Percentiles rank a stretch among this genome's conserved stretches.
Evolutionary conservation across 176 grass and related monocot species (phyloP).

Genomic region (Hsuehochloa calcarea): DNA sequence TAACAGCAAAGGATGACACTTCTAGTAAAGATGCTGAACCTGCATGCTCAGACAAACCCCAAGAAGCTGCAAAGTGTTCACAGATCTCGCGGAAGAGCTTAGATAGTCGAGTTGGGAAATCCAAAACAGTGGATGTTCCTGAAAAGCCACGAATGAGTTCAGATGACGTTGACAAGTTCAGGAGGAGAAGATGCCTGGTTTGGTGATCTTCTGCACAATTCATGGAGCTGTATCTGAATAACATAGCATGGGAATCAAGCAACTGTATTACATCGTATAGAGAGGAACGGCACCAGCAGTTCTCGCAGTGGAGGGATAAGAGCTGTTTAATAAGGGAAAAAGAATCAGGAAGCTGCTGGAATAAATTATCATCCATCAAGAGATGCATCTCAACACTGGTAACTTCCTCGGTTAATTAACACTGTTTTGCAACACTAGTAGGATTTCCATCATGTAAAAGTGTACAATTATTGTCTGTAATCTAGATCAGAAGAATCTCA

Average conservation of each 20-base stretch:
- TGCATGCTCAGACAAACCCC: constrained; percentile 30
- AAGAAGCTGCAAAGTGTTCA: constrained; percentile 51
- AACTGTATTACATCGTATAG: constrained; percentile 27
- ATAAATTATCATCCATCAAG: constrained; percentile 33
- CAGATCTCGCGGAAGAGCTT: constrained; percentile 82
- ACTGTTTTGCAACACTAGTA: constrained; percentile 39
- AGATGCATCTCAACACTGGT: constrained; percentile 6
- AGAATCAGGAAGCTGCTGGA: constrained; percentile 23
- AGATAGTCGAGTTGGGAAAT: constrained; percentile 78
- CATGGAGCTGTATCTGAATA: constrained; percentile 3
- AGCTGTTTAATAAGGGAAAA: constrained; percentile 26
- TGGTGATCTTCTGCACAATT: constrained; percentile 48
- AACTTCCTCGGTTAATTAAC: constrained; percentile 38
- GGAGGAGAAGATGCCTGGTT: constrained; percentile 73
- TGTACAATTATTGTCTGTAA: constrained; percentile 55
- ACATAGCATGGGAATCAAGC: constrained; percentile 29
- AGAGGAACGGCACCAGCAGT: neutral
- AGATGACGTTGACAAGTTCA: constrained; percentile 84
- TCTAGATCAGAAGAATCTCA: neutral
- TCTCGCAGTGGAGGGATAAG: constrained; percentile 11
- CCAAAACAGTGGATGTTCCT: constrained; percentile 67
- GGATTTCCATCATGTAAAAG: constrained; percentile 54
- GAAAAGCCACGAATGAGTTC: constrained; percentile 89
- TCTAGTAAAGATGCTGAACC: constrained; percentile 30
- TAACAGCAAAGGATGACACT: constrained; percentile 5